Evolutionary conservation across 805 yeast species (phyloP).

Genomic region (Wickerhamomyces pijperi): DNA sequence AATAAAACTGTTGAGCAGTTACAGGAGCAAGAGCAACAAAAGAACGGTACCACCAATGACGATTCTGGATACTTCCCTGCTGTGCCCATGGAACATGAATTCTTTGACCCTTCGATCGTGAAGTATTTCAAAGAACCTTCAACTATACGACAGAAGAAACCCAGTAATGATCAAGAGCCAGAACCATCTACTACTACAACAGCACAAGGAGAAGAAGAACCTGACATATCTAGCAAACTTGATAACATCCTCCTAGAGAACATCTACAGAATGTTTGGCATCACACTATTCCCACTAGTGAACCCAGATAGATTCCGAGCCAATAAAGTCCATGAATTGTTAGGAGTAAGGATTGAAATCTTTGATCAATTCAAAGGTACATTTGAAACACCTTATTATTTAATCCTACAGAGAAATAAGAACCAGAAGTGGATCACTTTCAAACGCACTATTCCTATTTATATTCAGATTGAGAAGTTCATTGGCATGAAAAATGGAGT

Average conservation of each 20-base stretch:
- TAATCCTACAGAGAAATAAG: slow-evolving; percentile 20
- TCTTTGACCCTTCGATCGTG: slow-evolving; percentile 16
- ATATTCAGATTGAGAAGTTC: slow-evolving; percentile 1
- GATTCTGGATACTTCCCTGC: slow-evolving; percentile 7
- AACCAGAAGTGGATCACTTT: slow-evolving; percentile 24
- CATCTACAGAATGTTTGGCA: slow-evolving; percentile 26
- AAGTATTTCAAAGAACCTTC: slow-evolving; percentile 9
- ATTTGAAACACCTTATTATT: slow-evolving; percentile 26
- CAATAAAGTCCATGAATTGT: slow-evolving; percentile 11
- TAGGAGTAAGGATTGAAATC: slow-evolving; percentile 29
- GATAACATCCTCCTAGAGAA: slow-evolving; percentile 21
- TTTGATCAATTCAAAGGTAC: slow-evolving; percentile 17
- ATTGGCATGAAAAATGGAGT: slow-evolving; percentile 5
- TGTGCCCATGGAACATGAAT: slow-evolving; percentile 16
- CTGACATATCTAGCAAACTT: slow-evolving; percentile 2
- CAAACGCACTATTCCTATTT: slow-evolving; percentile 26
- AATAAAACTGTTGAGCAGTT: no score
- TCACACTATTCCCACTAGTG: slow-evolving; percentile 26
- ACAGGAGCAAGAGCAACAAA: slow-evolving; percentile 6
- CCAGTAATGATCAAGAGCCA: no score
- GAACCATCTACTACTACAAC: no score
- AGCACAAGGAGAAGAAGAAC: neutral
- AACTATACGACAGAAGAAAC: no score
- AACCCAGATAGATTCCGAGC: slow-evolving; percentile 21
- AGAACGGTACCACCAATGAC: slow-evolving; percentile 5